A percentile compares a stretch with the other conserved stretches of the same genome.
phyloP scores from a whole-genome alignment of 495 filamentous ascomycete genomes.

The Neurospora sp. region DNA sequence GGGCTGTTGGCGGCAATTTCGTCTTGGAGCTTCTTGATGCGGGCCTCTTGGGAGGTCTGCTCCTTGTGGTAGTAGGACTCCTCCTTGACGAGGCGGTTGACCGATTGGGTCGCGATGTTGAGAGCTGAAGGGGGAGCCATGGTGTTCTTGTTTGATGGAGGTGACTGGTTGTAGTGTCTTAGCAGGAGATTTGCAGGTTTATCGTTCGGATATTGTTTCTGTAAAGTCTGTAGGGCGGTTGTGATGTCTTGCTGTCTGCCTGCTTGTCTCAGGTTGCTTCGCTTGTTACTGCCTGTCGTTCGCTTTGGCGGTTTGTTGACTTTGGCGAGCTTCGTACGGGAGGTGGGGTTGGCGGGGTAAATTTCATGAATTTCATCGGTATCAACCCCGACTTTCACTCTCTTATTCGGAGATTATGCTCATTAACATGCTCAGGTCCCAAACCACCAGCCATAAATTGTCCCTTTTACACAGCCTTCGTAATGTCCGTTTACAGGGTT shows the following conservation, averaged over 20 bases:
- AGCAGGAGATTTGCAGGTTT: background rate
- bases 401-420: background rate
- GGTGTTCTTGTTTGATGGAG: constrained; percentile 1
- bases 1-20: constrained; percentile 29
- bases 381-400: background rate
- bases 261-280: background rate
- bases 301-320: constrained; percentile 8
- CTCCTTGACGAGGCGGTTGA: constrained; percentile 82
- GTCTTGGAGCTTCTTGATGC: constrained; percentile 58
- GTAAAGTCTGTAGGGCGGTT: background rate
- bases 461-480: background rate
- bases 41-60: constrained; percentile 56
- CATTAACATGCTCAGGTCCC: background rate
- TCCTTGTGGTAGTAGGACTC: constrained; percentile 84
- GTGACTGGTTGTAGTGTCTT: background rate
- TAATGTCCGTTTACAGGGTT: background rate
- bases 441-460: background rate
- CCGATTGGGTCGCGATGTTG: constrained; percentile 23
- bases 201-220: background rate
- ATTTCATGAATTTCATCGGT: background rate
- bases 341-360: constrained; percentile 26
- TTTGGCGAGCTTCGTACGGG: background rate
- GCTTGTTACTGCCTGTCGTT: background rate
- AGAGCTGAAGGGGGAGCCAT: constrained; percentile 24
- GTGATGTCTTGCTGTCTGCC: background rate